Percentiles rank a stretch among this genome's conserved stretches.
These are phyloP conservation scores for Fragaria ananassa DNA, from an alignment of 306 rosid genomes.

Conservation along the genomic window DNA sequence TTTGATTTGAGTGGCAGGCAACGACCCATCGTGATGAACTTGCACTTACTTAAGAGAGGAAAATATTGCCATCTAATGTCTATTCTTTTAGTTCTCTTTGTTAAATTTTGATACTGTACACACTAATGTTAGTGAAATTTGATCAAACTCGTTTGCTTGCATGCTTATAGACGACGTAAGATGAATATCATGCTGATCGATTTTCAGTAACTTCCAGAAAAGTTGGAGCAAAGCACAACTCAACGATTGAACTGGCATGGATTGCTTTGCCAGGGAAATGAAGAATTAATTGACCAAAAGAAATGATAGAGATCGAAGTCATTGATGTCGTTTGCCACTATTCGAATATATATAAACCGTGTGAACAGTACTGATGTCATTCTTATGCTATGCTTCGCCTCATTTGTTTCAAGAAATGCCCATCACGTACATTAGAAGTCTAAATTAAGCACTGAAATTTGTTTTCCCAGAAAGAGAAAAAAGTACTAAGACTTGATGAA, in stretches of 20 bases:
- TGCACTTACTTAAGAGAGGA: background rate
- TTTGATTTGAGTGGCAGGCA: slow-evolving; percentile 1
- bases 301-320: background rate
- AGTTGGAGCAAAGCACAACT: background rate
- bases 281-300: background rate
- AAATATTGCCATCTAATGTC: background rate
- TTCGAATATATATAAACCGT: too few species aligned
- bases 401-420: too few species aligned
- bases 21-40: background rate
- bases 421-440: too few species aligned
- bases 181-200: background rate
- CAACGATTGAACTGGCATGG: background rate
- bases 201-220: background rate
- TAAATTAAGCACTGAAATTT: too few species aligned
- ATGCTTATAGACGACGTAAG: background rate
- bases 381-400: too few species aligned
- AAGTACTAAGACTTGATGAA: too few species aligned
- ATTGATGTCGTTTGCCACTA: too few species aligned
- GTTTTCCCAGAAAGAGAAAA: too few species aligned
- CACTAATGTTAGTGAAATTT: background rate
- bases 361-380: too few species aligned
- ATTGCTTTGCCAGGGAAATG: background rate
- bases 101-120: background rate
- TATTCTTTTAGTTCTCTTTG: background rate
- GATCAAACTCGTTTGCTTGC: background rate